phyloP scores from a whole-genome alignment of 2,329 filamentous ascomycete genomes.

The Karstenula rhodostoma region DNA sequence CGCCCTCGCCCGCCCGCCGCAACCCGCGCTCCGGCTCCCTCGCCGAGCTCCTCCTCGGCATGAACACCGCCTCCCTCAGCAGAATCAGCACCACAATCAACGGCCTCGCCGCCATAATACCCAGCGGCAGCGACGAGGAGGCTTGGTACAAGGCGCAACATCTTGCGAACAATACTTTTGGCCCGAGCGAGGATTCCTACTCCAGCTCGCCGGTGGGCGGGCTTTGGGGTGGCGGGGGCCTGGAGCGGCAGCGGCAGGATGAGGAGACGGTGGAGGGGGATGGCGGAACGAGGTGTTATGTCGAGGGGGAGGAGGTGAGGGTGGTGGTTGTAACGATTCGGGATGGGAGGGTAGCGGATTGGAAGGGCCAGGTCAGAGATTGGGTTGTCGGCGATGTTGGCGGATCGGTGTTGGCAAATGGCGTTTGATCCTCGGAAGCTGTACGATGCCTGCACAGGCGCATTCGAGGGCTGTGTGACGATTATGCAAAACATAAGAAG shows the following conservation, averaged over 20 bases:
- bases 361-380: constrained; percentile 92
- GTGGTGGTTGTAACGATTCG: constrained; percentile 87
- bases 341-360: constrained; percentile 89
- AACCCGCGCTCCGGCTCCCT: constrained; percentile 70
- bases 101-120: constrained; percentile 79
- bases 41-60: constrained; percentile 82
- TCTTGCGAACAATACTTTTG: constrained; percentile 91
- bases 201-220: constrained; percentile 44
- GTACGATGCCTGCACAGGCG: not conserved
- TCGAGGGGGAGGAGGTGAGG: constrained; percentile 82
- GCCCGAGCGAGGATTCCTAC: constrained; percentile 45
- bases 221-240: constrained; percentile 58
- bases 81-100: constrained; percentile 94
- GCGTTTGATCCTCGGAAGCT: constrained; percentile 2
- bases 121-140: constrained; percentile 80
- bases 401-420: constrained; percentile 5
- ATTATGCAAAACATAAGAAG: not conserved
- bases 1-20: constrained; percentile 67
- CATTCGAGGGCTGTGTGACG: not conserved
- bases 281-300: constrained; percentile 69
- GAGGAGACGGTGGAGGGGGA: constrained; percentile 46
- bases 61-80: constrained; percentile 88
- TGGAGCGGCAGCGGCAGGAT: constrained; percentile 51
- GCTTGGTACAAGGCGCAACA: constrained; percentile 83
- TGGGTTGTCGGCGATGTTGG: constrained; percentile 56